phyloP scores from a whole-genome alignment of 2,329 filamentous ascomycete species.

The Xylariaceae sp. region DNA sequence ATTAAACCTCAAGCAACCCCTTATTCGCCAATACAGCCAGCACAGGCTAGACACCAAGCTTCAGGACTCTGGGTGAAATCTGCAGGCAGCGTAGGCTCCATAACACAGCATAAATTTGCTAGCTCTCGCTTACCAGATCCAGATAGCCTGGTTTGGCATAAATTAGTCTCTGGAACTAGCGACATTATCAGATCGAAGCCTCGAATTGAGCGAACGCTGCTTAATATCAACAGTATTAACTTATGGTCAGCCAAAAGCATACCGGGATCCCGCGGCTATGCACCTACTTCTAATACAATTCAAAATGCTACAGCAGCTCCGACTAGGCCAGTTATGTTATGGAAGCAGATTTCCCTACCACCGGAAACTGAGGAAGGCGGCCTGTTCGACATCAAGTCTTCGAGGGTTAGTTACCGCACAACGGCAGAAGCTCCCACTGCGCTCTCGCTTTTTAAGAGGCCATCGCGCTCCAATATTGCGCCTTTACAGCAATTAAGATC shows the following conservation, averaged over 20 bases:
- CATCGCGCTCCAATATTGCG: neutral
- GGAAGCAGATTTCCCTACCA: neutral
- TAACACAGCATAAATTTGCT: neutral
- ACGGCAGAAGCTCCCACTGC: constrained; percentile 14
- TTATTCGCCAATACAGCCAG: neutral
- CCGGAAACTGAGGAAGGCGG: neutral
- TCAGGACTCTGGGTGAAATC: constrained; percentile 8
- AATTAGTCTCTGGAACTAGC: neutral
- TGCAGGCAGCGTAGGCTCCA: neutral
- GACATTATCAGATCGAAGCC: constrained; percentile 4
- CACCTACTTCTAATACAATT: too few relatives aligned
- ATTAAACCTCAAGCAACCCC: neutral
- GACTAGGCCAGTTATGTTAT: neutral
- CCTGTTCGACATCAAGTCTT: constrained; percentile 2
- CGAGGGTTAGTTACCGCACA: constrained; percentile 1
- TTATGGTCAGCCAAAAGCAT: constrained; percentile 15
- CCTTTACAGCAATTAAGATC: constrained; percentile 5
- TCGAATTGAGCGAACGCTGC: neutral
- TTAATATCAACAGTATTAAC: constrained; percentile 6
- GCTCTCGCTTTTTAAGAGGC: neutral
- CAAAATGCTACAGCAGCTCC: neutral
- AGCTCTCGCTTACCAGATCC: constrained; percentile 14
- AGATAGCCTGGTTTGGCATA: constrained; percentile 9
- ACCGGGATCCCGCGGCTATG: too few relatives aligned
- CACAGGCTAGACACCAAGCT: neutral